Evolutionary conservation across 805 yeast genomes (phyloP).

Genomic region (Pichia pseudocactophila): DNA sequence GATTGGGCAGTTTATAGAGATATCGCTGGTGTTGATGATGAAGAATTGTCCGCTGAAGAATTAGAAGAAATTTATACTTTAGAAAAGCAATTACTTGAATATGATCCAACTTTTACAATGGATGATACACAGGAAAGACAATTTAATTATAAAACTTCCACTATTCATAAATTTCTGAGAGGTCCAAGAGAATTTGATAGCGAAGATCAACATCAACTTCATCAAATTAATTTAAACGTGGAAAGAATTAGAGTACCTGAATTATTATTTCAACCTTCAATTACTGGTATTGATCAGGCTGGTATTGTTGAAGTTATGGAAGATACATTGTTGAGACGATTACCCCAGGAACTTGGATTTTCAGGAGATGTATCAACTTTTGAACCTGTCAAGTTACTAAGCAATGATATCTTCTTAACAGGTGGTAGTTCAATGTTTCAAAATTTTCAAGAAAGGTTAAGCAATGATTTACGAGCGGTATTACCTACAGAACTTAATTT

Average conservation of each 20-base stretch:
- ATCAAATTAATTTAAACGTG: conserved; percentile 82
- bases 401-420: conserved; percentile 67
- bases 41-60: conserved; percentile 73
- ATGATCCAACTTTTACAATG: conserved; percentile 76
- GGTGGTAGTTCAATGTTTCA: conserved; percentile 74
- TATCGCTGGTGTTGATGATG: conserved; percentile 65
- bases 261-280: conserved; percentile 81
- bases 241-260: conserved; percentile 93
- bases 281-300: conserved; percentile 94
- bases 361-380: conserved; percentile 36
- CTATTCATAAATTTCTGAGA: conserved; percentile 73
- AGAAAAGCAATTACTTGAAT: conserved; percentile 69
- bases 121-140: conserved; percentile 79
- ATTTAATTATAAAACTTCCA: conserved; percentile 76
- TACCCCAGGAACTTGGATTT: conserved; percentile 42
- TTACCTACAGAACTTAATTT: conserved; percentile 63
- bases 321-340: conserved; percentile 52
- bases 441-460: conserved; percentile 60
- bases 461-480: conserved; percentile 55
- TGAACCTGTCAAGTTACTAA: conserved; percentile 26
- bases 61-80: conserved; percentile 47
- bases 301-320: conserved; percentile 77
- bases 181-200: conserved; percentile 85
- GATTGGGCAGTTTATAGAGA: conserved; percentile 92
- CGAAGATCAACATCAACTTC: conserved; percentile 75